Conservation (phyloP, 345 rosid genomes). For the Capsella bursapastoris region DNA sequence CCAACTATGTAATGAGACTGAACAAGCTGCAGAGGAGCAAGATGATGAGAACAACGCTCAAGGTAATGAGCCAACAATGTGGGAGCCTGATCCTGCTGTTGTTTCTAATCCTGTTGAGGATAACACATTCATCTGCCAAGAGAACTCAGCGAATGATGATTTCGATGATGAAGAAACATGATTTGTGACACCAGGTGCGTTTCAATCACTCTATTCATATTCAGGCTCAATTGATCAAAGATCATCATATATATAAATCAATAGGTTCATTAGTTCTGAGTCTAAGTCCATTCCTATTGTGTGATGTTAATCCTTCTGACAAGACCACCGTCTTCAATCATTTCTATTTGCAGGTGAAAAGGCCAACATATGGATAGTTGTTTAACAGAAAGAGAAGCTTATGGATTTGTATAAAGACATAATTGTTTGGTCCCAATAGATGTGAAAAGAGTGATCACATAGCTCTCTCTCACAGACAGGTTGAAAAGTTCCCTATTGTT, state of each 20-base stretch:
- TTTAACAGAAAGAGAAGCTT: conserved; percentile 26
- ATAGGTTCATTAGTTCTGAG: conserved; percentile 1
- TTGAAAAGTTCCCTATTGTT: conserved; percentile 31
- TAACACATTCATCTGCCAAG: conserved; percentile 73
- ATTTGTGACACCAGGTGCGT: conserved; percentile 61
- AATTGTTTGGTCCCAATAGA: conserved; percentile 32
- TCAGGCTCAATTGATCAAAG: neutral
- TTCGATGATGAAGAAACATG: conserved; percentile 81
- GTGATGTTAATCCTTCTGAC: conserved; percentile 15
- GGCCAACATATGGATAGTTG: neutral
- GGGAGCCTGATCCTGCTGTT: conserved; percentile 56
- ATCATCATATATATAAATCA: neutral
- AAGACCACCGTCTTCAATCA: neutral
- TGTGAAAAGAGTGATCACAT: conserved; percentile 32
- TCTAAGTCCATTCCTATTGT: conserved; percentile 1
- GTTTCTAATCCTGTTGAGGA: conserved; percentile 57
- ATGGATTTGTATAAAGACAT: conserved; percentile 37
- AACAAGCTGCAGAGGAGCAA: conserved; percentile 61
- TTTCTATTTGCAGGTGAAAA: conserved; percentile 38
- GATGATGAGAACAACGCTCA: conserved; percentile 46
- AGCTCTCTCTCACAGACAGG: conserved; percentile 19
- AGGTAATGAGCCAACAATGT: conserved; percentile 58
- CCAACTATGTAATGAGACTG: conserved; percentile 44
- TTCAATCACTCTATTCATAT: conserved; percentile 7
- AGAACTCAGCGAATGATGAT: conserved; percentile 86